Evolutionary conservation across 2,329 filamentous ascomycete species (phyloP).

Genomic region (Acrocalymma vagum): DNA sequence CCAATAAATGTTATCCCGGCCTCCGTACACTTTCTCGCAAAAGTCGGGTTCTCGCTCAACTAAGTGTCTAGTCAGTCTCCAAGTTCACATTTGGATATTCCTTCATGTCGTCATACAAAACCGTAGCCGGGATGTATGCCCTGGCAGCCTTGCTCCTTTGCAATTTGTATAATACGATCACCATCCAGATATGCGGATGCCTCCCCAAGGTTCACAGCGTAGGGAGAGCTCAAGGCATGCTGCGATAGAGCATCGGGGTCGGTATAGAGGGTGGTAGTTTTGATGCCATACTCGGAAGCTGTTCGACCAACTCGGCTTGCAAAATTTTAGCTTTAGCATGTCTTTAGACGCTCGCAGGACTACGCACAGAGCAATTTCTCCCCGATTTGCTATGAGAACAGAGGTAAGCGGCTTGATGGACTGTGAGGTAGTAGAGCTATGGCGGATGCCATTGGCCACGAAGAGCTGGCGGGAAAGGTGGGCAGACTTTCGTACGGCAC

Average conservation of each 20-base stretch:
- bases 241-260: conserved; percentile 87
- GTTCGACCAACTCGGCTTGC: conserved; percentile 82
- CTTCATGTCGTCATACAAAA: conserved; percentile 60
- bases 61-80: conserved; percentile 25
- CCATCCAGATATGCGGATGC: conserved; percentile 92
- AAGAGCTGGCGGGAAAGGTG: conserved; percentile 46
- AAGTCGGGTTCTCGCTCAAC: conserved; percentile 90
- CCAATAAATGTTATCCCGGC: conserved; percentile 95
- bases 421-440: conserved; percentile 39
- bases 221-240: conserved; percentile 85
- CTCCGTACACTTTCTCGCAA: conserved; percentile 86
- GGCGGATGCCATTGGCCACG: conserved; percentile 36
- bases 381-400: conserved; percentile 94
- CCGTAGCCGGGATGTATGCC: conserved; percentile 97
- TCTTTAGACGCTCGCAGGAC: neutral
- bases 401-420: conserved; percentile 66
- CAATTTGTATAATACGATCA: conserved; percentile 87
- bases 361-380: conserved; percentile 84
- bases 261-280: conserved; percentile 93
- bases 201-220: conserved; percentile 83
- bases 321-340: conserved; percentile 3
- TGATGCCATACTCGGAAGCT: conserved; percentile 86
- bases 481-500: conserved; percentile 42
- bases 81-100: neutral
- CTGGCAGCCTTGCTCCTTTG: conserved; percentile 84